These are phyloP conservation scores for Chlamydomonas sp. DNA, from an alignment of 139 green algal genomes.

Conservation along the genomic window DNA sequence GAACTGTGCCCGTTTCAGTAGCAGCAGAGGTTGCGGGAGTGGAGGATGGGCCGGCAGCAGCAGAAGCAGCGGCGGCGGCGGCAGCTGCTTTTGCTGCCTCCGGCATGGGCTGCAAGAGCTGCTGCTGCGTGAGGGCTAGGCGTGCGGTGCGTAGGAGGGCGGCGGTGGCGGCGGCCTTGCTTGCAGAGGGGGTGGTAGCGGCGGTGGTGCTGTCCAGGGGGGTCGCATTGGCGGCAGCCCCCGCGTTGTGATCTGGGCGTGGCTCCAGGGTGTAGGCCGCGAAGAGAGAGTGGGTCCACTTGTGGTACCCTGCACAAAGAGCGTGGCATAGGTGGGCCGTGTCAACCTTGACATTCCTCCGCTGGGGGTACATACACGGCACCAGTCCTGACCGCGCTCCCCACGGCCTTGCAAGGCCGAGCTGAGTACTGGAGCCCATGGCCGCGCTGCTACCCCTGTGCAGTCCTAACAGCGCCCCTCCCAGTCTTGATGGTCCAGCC, in stretches of 20 bases:
- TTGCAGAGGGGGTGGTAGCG: not conserved
- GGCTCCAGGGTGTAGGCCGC: slow-evolving; percentile 3
- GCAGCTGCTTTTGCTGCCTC: not conserved
- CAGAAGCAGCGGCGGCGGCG: not conserved
- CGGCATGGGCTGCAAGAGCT: not conserved
- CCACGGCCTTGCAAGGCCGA: too few relatives aligned
- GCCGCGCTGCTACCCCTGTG: too few relatives aligned
- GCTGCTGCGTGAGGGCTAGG: not conserved
- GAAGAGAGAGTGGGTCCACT: slow-evolving; percentile 24
- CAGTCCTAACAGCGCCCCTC: too few relatives aligned
- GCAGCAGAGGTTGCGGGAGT: not conserved
- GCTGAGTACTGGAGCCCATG: too few relatives aligned
- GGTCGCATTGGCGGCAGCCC: not conserved
- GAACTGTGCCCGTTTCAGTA: not conserved
- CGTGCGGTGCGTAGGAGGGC: not conserved
- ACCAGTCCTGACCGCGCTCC: too few relatives aligned
- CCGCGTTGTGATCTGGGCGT: not conserved
- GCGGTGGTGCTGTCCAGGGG: not conserved
- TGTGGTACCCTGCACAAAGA: slow-evolving; percentile 6
- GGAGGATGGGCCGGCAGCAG: not conserved
- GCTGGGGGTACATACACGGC: too few relatives aligned
- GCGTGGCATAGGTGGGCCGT: not conserved
- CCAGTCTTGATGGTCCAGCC: too few relatives aligned
- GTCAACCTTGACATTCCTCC: not conserved
- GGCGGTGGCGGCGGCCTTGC: not conserved